These are phyloP conservation scores for Zasmidium cellare DNA, from an alignment of 2,329 filamentous ascomycete species.

Conservation along the genomic window DNA sequence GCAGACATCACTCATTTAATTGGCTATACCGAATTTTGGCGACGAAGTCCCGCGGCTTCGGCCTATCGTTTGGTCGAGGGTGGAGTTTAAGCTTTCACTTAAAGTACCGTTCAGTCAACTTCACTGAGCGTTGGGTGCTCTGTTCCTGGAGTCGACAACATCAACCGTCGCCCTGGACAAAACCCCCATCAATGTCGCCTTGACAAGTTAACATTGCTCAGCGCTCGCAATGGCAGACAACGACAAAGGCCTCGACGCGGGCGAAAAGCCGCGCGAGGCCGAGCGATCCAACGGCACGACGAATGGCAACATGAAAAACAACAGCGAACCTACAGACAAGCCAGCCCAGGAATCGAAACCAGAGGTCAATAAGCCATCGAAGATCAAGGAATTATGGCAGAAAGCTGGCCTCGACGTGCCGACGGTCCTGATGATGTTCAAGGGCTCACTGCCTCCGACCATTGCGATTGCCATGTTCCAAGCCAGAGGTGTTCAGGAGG, in stretches of 20 bases:
- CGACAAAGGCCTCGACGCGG: not conserved
- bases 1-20: not conserved
- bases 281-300: not conserved
- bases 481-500: conserved; percentile 46
- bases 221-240: not conserved
- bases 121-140: no score
- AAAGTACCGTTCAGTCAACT: not conserved
- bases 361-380: conserved; percentile 19
- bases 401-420: conserved; percentile 33
- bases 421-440: conserved; percentile 31
- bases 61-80: not conserved
- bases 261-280: not conserved
- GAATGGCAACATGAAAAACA: not conserved
- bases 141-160: no score
- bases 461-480: conserved; percentile 44
- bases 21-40: no score
- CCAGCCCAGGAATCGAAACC: not conserved
- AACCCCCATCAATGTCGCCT: no score
- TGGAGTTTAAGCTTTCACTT: not conserved
- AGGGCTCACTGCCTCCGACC: conserved; percentile 36
- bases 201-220: not conserved
- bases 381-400: conserved; percentile 28
- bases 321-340: not conserved
- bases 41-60: not conserved
- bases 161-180: no score